Conservation (phyloP, 2,329 filamentous ascomycete species). For the Fusarium sterilihyphosum region DNA sequence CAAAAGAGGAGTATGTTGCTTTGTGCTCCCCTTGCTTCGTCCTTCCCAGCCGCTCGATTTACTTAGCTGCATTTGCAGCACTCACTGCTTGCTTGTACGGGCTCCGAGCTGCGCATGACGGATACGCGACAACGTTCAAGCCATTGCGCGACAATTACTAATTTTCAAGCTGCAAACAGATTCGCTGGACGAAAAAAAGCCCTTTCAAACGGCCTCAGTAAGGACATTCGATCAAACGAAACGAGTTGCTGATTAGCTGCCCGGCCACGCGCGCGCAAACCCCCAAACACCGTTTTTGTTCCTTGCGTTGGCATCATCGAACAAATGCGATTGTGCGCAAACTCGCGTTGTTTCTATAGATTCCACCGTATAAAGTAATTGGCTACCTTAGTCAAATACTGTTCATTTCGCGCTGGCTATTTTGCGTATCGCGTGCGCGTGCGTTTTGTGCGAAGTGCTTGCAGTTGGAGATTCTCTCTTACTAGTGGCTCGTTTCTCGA, state of each 20-base stretch:
- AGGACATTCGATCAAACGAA: not conserved
- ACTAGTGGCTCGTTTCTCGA: conserved; percentile 25
- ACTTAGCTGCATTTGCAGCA: conserved; percentile 8
- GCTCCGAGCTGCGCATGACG: conserved; percentile 23
- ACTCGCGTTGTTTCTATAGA: not conserved
- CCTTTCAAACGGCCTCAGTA: not conserved
- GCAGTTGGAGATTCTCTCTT: conserved; percentile 14
- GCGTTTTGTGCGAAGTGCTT: conserved; percentile 26
- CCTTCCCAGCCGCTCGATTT: conserved; percentile 30
- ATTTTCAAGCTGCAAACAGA: conserved; percentile 3
- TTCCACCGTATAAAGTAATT: conserved; percentile 12
- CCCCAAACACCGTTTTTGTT: not conserved
- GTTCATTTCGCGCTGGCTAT: not conserved
- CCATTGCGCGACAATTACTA: conserved; percentile 18
- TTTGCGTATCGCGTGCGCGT: conserved; percentile 22
- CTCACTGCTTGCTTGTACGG: conserved; percentile 12
- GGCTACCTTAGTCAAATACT: not conserved
- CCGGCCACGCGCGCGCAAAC: conserved; percentile 12
- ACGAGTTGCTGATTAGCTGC: not conserved
- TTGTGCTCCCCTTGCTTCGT: conserved; percentile 26
- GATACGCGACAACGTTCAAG: conserved; percentile 23
- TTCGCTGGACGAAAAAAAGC: conserved; percentile 9
- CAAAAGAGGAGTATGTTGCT: conserved; percentile 38
- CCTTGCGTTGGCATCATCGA: not conserved
- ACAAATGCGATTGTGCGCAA: conserved; percentile 16